phyloP scores from a whole-genome alignment of 805 yeast species.

The Hanseniaspora taiwanica region DNA sequence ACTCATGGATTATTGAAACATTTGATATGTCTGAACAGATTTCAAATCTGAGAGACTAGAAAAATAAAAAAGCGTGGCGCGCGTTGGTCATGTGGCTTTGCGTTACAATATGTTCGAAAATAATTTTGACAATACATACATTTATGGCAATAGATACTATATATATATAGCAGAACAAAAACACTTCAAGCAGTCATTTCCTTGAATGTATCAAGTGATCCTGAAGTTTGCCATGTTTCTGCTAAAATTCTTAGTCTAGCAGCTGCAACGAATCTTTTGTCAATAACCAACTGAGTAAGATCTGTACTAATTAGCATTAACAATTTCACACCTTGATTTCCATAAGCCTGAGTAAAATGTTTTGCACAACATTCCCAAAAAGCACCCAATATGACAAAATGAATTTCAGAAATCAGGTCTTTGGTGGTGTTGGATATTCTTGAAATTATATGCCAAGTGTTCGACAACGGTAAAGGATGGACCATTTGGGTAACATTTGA shows the following conservation, averaged over 20 bases:
- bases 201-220: conserved; percentile 30
- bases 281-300: conserved; percentile 43
- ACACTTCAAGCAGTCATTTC: conserved; percentile 3
- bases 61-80: too few species aligned
- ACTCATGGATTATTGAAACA: too few species aligned
- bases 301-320: conserved; percentile 31
- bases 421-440: conserved; percentile 48
- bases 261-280: conserved; percentile 56
- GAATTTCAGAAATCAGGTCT: conserved; percentile 40
- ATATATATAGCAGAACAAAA: too few species aligned
- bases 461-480: conserved; percentile 45
- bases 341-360: conserved; percentile 43
- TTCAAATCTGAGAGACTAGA: too few species aligned
- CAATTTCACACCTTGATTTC: conserved; percentile 57
- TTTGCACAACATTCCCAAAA: conserved; percentile 88
- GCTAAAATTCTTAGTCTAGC: conserved; percentile 63
- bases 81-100: too few species aligned
- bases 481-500: conserved; percentile 18
- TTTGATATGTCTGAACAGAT: too few species aligned
- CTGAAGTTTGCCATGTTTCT: conserved; percentile 55
- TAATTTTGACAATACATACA: too few species aligned
- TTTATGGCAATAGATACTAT: too few species aligned
- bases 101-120: too few species aligned
- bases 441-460: conserved; percentile 63
- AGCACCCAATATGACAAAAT: conserved; percentile 54